phyloP scores from a whole-genome alignment of 108 stramenopile species.

The Cyclotella kingstonii region DNA sequence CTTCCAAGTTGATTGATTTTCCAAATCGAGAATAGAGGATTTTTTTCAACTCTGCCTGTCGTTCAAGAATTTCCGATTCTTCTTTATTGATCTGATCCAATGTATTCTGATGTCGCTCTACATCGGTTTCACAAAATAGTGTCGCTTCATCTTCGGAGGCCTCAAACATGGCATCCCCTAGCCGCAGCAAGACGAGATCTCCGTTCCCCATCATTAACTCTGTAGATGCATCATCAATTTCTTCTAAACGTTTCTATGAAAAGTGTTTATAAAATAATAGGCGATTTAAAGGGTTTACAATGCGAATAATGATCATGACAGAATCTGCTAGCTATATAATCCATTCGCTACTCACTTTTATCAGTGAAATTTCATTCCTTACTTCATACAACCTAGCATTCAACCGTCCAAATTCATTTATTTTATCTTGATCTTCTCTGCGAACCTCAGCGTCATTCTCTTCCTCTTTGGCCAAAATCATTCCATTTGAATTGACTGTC shows the following conservation, averaged over 20 bases:
- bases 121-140: slow-evolving; percentile 80
- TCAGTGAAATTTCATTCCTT: slow-evolving; percentile 46
- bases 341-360: slow-evolving; percentile 59
- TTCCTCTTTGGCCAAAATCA: slow-evolving; percentile 70
- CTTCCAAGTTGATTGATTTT: slow-evolving; percentile 87
- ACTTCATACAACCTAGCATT: slow-evolving; percentile 86
- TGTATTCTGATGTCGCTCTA: slow-evolving; percentile 67
- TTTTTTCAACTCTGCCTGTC: slow-evolving; percentile 77
- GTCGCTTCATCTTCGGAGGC: slow-evolving; percentile 86
- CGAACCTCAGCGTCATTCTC: slow-evolving; percentile 84
- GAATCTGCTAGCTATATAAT: slow-evolving; percentile 3
- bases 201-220: slow-evolving; percentile 91
- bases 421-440: slow-evolving; percentile 87
- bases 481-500: slow-evolving; percentile 31
- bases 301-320: too few relatives aligned
- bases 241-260: slow-evolving; percentile 64
- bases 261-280: not conserved
- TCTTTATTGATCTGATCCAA: slow-evolving; percentile 67
- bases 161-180: slow-evolving; percentile 90
- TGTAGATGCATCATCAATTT: slow-evolving; percentile 91
- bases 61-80: slow-evolving; percentile 63
- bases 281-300: not conserved
- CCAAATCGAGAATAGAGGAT: slow-evolving; percentile 89
- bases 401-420: slow-evolving; percentile 90
- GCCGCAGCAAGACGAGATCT: slow-evolving; percentile 63